Conservation (phyloP, 2,329 filamentous ascomycete genomes). For the Fusarium anthophilum region DNA sequence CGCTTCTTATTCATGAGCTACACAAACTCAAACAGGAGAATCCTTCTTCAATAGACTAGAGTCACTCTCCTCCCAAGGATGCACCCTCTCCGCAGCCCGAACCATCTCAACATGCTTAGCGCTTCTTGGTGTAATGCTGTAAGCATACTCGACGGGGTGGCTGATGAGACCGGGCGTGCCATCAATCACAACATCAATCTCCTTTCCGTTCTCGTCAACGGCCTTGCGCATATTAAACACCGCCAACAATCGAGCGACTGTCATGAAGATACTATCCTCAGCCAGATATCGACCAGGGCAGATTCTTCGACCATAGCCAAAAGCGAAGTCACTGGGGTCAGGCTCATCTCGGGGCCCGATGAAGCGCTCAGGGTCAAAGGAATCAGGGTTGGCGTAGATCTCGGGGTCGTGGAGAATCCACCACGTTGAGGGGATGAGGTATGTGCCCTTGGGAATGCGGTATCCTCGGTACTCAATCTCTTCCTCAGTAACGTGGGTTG, state of each 20-base stretch:
- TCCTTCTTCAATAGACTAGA: slow-evolving; percentile 8
- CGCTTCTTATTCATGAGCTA: not conserved
- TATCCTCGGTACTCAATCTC: slow-evolving; percentile 41
- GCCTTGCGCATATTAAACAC: slow-evolving; percentile 54
- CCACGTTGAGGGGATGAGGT: slow-evolving; percentile 38
- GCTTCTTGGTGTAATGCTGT: slow-evolving; percentile 33
- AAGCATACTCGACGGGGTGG: slow-evolving; percentile 26
- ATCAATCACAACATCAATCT: slow-evolving; percentile 30
- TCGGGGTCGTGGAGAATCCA: slow-evolving; percentile 67
- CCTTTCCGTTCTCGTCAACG: slow-evolving; percentile 25
- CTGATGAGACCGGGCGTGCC: slow-evolving; percentile 29
- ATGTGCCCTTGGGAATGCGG: slow-evolving; percentile 42
- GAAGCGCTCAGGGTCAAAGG: slow-evolving; percentile 48
- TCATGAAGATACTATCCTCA: slow-evolving; percentile 46
- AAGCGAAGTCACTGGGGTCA: slow-evolving; percentile 44
- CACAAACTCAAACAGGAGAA: not conserved
- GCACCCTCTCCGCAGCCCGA: slow-evolving; percentile 19
- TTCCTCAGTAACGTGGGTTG: slow-evolving; percentile 51
- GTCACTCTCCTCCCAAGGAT: slow-evolving; percentile 40
- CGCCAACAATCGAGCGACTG: slow-evolving; percentile 53
- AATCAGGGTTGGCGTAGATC: slow-evolving; percentile 60
- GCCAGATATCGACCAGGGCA: slow-evolving; percentile 50
- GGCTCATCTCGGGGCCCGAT: slow-evolving; percentile 44
- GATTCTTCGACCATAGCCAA: slow-evolving; percentile 50
- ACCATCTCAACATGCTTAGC: slow-evolving; percentile 27